These are phyloP conservation scores for Rhytidhysteron rufulum DNA, from an alignment of 2,329 filamentous ascomycete species.

Conservation along the genomic window DNA sequence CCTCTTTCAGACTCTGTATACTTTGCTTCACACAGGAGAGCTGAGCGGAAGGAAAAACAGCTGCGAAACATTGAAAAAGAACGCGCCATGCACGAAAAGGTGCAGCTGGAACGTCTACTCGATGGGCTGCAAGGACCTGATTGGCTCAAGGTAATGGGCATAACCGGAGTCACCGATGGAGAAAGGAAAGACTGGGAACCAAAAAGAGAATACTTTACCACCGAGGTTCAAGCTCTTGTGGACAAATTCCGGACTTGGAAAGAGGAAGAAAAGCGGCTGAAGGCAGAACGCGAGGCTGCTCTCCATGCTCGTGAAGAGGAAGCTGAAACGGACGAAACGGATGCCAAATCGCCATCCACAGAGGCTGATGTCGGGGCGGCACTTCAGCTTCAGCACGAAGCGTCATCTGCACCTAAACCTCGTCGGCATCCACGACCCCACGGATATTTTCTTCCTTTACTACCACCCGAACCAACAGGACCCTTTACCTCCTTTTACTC, in stretches of 20 bases:
- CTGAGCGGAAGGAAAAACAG: constrained; percentile 64
- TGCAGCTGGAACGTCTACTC: constrained; percentile 63
- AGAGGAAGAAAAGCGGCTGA: constrained; percentile 80
- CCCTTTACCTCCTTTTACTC: constrained; percentile 85
- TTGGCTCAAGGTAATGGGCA: constrained; percentile 89
- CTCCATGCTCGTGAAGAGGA: constrained; percentile 47
- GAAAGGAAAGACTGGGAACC: constrained; percentile 84
- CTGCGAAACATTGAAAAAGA: constrained; percentile 66
- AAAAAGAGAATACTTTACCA: constrained; percentile 79
- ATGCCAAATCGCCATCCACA: constrained; percentile 56
- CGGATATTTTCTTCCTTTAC: constrained; percentile 26
- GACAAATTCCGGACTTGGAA: constrained; percentile 88
- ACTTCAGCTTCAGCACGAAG: constrained; percentile 65
- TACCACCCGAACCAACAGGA: constrained; percentile 39
- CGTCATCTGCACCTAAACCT: constrained; percentile 19
- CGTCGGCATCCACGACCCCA: constrained; percentile 28
- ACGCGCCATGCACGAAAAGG: constrained; percentile 63
- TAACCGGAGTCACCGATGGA: constrained; percentile 77
- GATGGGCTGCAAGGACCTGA: constrained; percentile 86
- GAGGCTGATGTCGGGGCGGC: constrained; percentile 69
- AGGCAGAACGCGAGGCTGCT: constrained; percentile 69
- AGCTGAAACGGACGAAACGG: constrained; percentile 41
- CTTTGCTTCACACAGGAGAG: constrained; percentile 56
- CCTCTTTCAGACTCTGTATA: constrained; percentile 56
- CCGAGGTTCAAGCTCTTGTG: constrained; percentile 74